Conservation (phyloP, 331 rosid species). For the Dryas integrifolia region DNA sequence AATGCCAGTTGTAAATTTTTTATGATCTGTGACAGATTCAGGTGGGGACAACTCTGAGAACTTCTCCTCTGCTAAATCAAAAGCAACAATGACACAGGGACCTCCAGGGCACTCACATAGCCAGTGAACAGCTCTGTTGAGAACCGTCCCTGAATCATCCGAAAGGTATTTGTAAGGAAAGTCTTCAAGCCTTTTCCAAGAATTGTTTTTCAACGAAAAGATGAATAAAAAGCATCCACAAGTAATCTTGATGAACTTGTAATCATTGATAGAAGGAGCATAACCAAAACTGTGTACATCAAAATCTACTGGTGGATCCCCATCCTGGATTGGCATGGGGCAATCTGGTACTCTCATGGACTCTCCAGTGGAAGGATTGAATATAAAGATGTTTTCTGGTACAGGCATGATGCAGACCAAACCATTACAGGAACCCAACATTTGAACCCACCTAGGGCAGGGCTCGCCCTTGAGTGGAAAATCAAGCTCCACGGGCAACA, state of each 20-base stretch:
- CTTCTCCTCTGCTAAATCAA: constrained; percentile 16
- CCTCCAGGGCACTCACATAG: neutral
- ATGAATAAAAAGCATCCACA: constrained; percentile 2
- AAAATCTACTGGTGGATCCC: neutral
- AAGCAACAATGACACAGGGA: constrained; percentile 11
- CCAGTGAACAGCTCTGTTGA: constrained; percentile 24
- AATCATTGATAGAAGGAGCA: constrained; percentile 7
- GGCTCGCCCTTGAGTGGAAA: constrained; percentile 14
- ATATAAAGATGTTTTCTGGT: constrained; percentile 9
- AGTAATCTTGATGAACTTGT: constrained; percentile 13
- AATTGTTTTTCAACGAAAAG: constrained; percentile 12
- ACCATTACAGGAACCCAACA: constrained; percentile 25
- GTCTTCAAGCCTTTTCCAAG: constrained; percentile 12
- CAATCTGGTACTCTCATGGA: constrained; percentile 16
- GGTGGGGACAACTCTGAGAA: constrained; percentile 7
- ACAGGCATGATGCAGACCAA: constrained; percentile 24
- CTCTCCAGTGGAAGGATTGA: constrained; percentile 15
- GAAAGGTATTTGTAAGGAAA: constrained; percentile 15
- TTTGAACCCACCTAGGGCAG: neutral
- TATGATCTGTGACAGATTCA: neutral
- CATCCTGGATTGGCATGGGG: neutral
- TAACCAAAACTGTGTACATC: constrained; percentile 15
- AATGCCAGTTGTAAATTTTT: neutral
- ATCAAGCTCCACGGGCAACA: constrained; percentile 13
- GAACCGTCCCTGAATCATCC: neutral